A percentile compares a stretch with the other conserved stretches of the same genome.
Evolutionary conservation across 176 grass and related monocot species (phyloP).

Genomic region (Pontederia crassipes): DNA sequence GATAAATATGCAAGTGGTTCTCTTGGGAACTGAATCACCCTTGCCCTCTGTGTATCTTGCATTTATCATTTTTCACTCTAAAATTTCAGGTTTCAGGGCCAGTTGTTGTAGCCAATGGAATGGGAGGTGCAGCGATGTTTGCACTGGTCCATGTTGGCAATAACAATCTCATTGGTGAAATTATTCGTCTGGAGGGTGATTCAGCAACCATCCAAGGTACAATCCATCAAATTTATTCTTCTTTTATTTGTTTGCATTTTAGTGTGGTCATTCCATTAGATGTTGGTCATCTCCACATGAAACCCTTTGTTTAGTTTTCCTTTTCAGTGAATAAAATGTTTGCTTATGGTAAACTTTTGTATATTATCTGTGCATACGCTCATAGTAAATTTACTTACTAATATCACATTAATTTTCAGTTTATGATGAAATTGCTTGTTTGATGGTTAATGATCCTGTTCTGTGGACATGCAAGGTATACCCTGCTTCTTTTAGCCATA

Average conservation of each 20-base stretch:
- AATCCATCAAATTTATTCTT: neutral
- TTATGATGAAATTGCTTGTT: conserved; percentile 54
- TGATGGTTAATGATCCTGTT: conserved; percentile 59
- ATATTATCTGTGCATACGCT: too few relatives aligned
- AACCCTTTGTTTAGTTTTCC: neutral
- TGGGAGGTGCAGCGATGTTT: conserved; percentile 51
- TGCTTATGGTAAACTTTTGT: neutral
- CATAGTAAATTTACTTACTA: too few relatives aligned
- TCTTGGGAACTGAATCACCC: too few relatives aligned
- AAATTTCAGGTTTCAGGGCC: conserved; percentile 63
- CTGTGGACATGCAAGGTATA: conserved; percentile 49
- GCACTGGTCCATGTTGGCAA: conserved; percentile 48
- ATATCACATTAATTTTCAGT: conserved; percentile 7
- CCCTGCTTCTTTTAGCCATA: neutral
- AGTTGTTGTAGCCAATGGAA: conserved; percentile 78
- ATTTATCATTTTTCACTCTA: neutral
- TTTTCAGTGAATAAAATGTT: neutral
- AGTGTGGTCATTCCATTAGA: neutral
- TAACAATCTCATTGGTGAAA: conserved; percentile 44
- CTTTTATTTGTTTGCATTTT: neutral
- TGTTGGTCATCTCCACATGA: neutral
- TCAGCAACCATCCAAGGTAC: conserved; percentile 39
- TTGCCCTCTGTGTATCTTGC: neutral
- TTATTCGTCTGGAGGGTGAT: conserved; percentile 50
- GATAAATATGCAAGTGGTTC: too few relatives aligned